Evolutionary conservation across 2,329 filamentous ascomycete genomes (phyloP), one percentile per base, ranked within the genome.

Genomic region (Fusarium paranaense): DNA sequence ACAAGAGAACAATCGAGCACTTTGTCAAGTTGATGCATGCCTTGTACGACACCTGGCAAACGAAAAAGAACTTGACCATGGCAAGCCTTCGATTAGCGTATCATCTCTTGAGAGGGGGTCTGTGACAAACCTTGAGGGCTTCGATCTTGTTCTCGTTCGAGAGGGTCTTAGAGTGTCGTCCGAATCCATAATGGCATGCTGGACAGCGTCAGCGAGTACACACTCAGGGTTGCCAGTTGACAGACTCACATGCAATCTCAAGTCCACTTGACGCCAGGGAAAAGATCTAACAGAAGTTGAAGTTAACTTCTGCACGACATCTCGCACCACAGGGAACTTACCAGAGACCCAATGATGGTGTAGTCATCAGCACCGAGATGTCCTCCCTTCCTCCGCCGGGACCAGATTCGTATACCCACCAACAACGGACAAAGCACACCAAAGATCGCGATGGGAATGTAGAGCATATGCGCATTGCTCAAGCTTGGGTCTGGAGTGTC

Each of bases 1-100:
- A 83, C 1, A 82, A 76, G 7, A 82, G 71, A 37, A 83, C 72
- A 35, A 83, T 80, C 33, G 79, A 82, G 57, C 78, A 74, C 56
- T 83, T 83, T 63, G 78, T 78, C 37, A 81, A 68, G 47, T 78
- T 80, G 56, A 82, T 78, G 50, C 77, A 74, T 11, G 78, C 70
- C 40, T 81, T 81, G 67, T 82, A 83, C 32, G 79, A 76, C 54
- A 79, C 67, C 62, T 80, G 78, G 13, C 69, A 67, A 30, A 79
- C 68, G 52, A 75, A 79, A 64, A 80, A 79, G 59, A 73, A 76
- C 77, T 78, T 52, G 20, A 40, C 7, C 50, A 37, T 10, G 5
- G 22, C 13, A 32, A 30, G 22, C 22, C 20, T 25, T 27, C 22
- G 14, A 42, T 69, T 14, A 66, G 62, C 6, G 6, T 32, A 32